These are phyloP conservation scores for Diaporthe batatas DNA, from an alignment of 2,329 filamentous ascomycete species.

Conservation along the genomic window DNA sequence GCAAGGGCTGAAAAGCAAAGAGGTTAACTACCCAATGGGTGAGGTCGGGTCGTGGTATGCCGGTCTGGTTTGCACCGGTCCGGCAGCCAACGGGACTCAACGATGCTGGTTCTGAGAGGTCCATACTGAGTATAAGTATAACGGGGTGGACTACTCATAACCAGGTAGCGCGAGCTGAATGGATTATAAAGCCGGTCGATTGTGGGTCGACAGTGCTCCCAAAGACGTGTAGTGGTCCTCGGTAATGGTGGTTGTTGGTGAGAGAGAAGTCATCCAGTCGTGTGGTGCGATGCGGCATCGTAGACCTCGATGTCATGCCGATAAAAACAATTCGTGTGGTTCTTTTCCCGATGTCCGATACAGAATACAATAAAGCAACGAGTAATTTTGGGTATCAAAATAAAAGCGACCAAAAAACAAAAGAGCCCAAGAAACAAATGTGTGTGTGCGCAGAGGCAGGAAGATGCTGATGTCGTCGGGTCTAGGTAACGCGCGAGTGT, in stretches of 20 bases:
- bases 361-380: constrained; percentile 22
- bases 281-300: constrained; percentile 11
- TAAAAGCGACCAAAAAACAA: constrained; percentile 14
- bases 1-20: constrained; percentile 2
- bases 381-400: constrained; percentile 41
- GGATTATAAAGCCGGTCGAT: constrained; percentile 12
- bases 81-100: neutral
- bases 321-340: constrained; percentile 4
- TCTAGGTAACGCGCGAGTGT: neutral
- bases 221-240: neutral
- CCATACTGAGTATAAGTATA: neutral
- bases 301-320: neutral
- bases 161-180: constrained; percentile 25
- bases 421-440: constrained; percentile 22
- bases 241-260: neutral
- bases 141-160: neutral
- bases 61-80: neutral
- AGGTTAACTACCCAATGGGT: neutral
- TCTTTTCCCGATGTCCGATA: constrained; percentile 25
- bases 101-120: neutral
- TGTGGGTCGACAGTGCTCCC: neutral
- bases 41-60: neutral
- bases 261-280: constrained; percentile 3
- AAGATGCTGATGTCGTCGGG: constrained; percentile 5
- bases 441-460: neutral